Conservation (phyloP, 768 basidiomycete genomes). For the Cyclocybe aegerita region DNA sequence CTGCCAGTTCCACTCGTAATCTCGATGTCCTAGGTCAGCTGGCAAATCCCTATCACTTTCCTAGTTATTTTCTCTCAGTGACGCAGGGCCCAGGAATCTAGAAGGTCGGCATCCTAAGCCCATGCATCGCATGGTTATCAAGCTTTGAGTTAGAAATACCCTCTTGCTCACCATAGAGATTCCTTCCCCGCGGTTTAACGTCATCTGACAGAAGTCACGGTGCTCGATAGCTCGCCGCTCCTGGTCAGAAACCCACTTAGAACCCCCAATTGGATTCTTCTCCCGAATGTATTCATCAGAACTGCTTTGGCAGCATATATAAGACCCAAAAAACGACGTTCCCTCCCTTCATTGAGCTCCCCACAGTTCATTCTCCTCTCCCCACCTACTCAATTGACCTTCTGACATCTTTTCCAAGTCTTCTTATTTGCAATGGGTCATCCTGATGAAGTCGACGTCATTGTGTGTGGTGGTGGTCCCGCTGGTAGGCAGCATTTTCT, state of each 20-base stretch:
- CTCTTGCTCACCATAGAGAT: slow-evolving; percentile 5
- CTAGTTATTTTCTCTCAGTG: slow-evolving; percentile 9
- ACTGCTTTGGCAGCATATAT: slow-evolving; percentile 11
- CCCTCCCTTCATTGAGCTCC: slow-evolving; percentile 8
- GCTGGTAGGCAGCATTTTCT: slow-evolving; percentile 37
- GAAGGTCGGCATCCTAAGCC: slow-evolving; percentile 6
- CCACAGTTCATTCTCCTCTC: slow-evolving; percentile 4
- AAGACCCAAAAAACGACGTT: slow-evolving; percentile 1
- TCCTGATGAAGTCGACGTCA: slow-evolving; percentile 72
- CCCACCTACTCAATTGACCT: background rate
- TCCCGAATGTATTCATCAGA: slow-evolving; percentile 12
- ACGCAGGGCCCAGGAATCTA: slow-evolving; percentile 12
- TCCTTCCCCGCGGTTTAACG: slow-evolving; percentile 17
- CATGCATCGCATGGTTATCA: slow-evolving; percentile 12
- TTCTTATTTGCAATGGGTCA: slow-evolving; percentile 40
- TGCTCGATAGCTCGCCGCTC: slow-evolving; percentile 4
- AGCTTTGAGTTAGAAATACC: slow-evolving; percentile 7
- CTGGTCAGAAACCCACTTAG: slow-evolving; percentile 8
- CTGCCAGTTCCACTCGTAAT: slow-evolving; percentile 14
- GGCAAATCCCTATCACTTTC: slow-evolving; percentile 13
- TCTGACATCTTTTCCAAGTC: background rate
- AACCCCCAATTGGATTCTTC: slow-evolving; percentile 10
- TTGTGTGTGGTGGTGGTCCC: slow-evolving; percentile 68
- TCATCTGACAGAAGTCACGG: slow-evolving; percentile 20
- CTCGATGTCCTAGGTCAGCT: slow-evolving; percentile 16